Base-by-base conservation (phyloP, 495 filamentous ascomycete species). In the Xanthoparmelia taractica region DNA sequence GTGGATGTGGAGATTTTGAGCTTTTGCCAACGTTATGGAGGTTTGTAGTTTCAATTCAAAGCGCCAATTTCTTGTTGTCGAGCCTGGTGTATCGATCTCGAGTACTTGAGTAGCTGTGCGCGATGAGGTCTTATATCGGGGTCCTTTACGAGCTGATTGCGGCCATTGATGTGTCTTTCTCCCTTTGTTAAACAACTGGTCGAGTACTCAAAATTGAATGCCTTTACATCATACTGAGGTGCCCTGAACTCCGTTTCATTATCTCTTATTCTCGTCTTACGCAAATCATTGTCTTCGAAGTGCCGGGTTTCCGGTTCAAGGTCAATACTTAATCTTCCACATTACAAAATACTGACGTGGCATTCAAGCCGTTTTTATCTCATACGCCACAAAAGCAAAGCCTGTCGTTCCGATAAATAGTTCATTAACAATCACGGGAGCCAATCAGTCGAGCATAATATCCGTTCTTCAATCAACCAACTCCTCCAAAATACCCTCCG, bases 401-500 rank as follows among this genome's bases (percentile, higher is more conserved):
- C 13, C 33, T 27, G 31, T 33, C 13, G 8, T 31, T 41, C 33
- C 36, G 34, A 6, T 29, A 18, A 61, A 61, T n/a, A n/a, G 17
- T 27, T 55, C 59, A 25, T 41, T 55, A 12, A 54, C 59, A n/a
- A n/a, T 61, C 15, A 33, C 59, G 4, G 59, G 59, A 40, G 34
- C 45, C 36, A 48, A 48, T 11, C n/a, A 48, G 23, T 31, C 34
- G 2, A 54, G 60, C 48, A 33, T 23, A 27, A 31, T 61, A 29
- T 41, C 15, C 37, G 34, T 20, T 2, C 59, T 54, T 12, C n/a
- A 36, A 25, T 34, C 48, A 17, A 61, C 38, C 7, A 23, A 27
- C 23, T 43, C 45, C 33, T 25, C 48, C n/a, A 41, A 11, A 0
- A 61, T 82, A 20, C 76, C 78, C 0, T 67, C 70, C 0, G 80